Evolutionary conservation across 2,329 filamentous ascomycete species (phyloP), one percentile per base, ranked within the genome.

Genomic region (Camptophora hylomeconis): DNA sequence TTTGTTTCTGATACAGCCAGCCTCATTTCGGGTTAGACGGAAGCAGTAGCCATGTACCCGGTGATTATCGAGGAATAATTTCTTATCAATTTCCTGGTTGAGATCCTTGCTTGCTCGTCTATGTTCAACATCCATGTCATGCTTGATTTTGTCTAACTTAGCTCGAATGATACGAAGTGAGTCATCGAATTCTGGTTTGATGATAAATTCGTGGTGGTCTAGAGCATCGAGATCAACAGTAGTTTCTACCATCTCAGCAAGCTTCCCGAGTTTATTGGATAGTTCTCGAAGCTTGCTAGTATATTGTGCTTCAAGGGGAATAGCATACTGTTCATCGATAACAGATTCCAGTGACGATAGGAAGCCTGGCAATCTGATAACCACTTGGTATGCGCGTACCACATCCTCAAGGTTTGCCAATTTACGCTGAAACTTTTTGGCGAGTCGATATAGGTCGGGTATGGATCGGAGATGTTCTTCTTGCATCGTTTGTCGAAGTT

Each of bases 171-270:
- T 73, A 11, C 79, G 74, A 20, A 98, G 63, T 31, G 75, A 71
- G 34, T 94, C 84, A 47, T 98, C 89, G 40, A 94, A 98, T 49
- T 98, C 89, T 1, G 92, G 81, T 57, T 95, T 98, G 67, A 98
- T 98, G 46, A 94, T 87, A 57, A 92, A 98, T 51, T 98, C 89
- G 49, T 98, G 89, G 42, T 89, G 84, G 47, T 98, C 87, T 7
- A 98, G 70, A 3, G 89, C 89, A 33, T 93, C 82, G 0, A 98
- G 70, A 48, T 98, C 89, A 9, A 98, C 86, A 0, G 92, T 98
- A 2, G 89, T 93, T 60, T 98, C 89, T 0, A 98, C 89, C 83
- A 98, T 94, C 51, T 98, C 89, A 48, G 87, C 81, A 7, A 98
- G 64, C 50, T 84, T 93, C 15, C 70, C 75, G 28, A 98, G 67